Evolutionary conservation across 352 stramenopile genomes (phyloP), one percentile per base, ranked within the genome.

Genomic region (Pythium rishiriense): DNA sequence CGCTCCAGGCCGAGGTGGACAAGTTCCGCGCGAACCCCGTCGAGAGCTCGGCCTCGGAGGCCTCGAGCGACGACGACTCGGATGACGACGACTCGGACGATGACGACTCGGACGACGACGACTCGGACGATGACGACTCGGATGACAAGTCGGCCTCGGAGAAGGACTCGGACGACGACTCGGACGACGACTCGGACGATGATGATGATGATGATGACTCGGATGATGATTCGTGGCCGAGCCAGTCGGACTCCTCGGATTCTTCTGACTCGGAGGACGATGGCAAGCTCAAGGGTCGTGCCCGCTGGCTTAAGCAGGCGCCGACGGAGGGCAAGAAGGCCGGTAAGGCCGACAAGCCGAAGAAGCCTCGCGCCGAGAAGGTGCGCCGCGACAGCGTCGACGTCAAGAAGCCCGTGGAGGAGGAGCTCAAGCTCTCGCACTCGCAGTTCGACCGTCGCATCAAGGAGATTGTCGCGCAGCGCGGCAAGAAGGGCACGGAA

Each of bases 301-400:
- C 94, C 8, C 85, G 83, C 48, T 99, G 97, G 97, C 77, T 99
- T 31, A 99, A 99, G 84, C 90, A 94, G 68, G 93, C 87, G 29
- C 69, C 81, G 10, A 81, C 79, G 33, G 81, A 85, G 48, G 88
- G 25, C 33, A 54, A 51, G 21, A 63, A 55, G 46, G 3, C 28
- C 6, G 22, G 8, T 15, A 55, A 56, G 45, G 46, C 19, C 21
- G 19, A n/a, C 19, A 90, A 87, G 70, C 74, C 73, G 50, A 51
- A 68, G 28, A 80, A 64, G 2, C 48, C 45, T 12, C 49, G 43
- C 19, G 42, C 29, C 21, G 77, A 81, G 45, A 81, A 88, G 59
- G 78, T 81, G 48, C 79, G 76, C 42, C 74, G 64, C 26, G 81
- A 74, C n/a, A 79, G 72, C 47, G 64, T 75, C 41, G 80, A 79